These are phyloP conservation scores for Diaporthe vaccinii DNA, from an alignment of 2,329 filamentous ascomycete genomes.

Conservation along the genomic window DNA sequence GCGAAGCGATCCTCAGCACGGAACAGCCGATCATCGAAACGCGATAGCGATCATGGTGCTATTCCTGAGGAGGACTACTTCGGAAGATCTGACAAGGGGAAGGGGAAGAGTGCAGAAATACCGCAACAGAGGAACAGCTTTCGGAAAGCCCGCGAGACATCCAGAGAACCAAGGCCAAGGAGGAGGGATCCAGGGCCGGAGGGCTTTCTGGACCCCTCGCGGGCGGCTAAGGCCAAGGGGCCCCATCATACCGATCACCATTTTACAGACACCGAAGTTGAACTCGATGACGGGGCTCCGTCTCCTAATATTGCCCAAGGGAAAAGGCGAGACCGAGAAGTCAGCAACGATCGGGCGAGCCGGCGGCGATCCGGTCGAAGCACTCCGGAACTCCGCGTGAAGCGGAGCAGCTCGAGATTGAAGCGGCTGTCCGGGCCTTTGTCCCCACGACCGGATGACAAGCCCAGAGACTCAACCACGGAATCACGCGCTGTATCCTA, in stretches of 20 bases:
- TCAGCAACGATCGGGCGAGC: constrained; percentile 60
- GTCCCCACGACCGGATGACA: constrained; percentile 57
- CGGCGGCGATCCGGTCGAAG: constrained; percentile 63
- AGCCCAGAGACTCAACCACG: constrained; percentile 37
- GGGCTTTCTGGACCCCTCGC: constrained; percentile 43
- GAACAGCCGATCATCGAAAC: constrained; percentile 62
- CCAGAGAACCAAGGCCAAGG: constrained; percentile 21
- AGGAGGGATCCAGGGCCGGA: constrained; percentile 31
- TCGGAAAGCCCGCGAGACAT: constrained; percentile 3
- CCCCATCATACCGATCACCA: constrained; percentile 38
- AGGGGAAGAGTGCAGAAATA: constrained; percentile 10
- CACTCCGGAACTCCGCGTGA: constrained; percentile 62
- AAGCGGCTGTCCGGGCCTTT: constrained; percentile 69
- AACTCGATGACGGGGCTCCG: constrained; percentile 75
- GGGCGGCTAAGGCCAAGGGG: constrained; percentile 47
- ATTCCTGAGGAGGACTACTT: constrained; percentile 60
- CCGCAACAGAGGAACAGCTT: constrained; percentile 9
- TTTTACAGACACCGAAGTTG: constrained; percentile 46
- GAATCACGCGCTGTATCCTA: constrained; percentile 61
- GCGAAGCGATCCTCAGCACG: constrained; percentile 67
- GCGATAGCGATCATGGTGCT: constrained; percentile 58
- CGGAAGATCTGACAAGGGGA: constrained; percentile 31
- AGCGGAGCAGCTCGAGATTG: constrained; percentile 70
- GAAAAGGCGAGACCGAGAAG: constrained; percentile 61
- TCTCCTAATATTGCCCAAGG: constrained; percentile 77